Evolutionary conservation across 2,329 filamentous ascomycete genomes (phyloP).

Genomic region (Microdochium trichocladiopsis): DNA sequence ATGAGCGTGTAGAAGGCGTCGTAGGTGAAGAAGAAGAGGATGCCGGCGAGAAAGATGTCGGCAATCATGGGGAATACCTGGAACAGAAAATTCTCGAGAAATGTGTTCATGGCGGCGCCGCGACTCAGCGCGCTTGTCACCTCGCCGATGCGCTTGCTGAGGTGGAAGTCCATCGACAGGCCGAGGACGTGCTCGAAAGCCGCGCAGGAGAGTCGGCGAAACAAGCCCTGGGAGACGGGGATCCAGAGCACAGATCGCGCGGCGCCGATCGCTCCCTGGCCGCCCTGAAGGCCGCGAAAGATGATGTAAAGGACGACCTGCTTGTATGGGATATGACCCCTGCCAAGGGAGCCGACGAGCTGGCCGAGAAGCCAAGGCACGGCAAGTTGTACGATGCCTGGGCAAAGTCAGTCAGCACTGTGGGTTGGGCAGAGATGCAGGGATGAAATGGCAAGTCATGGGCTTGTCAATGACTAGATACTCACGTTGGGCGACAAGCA

Average conservation of each 20-base stretch:
- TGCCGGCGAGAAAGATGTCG: constrained; percentile 40
- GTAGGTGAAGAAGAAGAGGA: constrained; percentile 35
- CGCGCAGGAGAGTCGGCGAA: constrained; percentile 31
- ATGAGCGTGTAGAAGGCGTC: constrained; percentile 42
- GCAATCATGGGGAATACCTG: constrained; percentile 42
- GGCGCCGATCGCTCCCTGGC: constrained; percentile 34
- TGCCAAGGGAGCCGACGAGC: constrained; percentile 30
- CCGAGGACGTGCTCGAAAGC: constrained; percentile 40
- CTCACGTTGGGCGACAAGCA: constrained; percentile 31
- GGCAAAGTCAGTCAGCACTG: neutral
- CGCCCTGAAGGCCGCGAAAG: constrained; percentile 36
- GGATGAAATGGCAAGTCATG: no score
- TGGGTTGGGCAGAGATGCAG: no score
- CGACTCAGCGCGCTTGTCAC: constrained; percentile 41
- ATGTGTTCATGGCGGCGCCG: constrained; percentile 39
- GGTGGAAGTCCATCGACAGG: constrained; percentile 41
- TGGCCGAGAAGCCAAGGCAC: constrained; percentile 33
- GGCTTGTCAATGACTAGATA: neutral
- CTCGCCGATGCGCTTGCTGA: constrained; percentile 43
- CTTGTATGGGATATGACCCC: constrained; percentile 32
- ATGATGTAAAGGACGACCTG: constrained; percentile 34
- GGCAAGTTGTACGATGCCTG: constrained; percentile 28
- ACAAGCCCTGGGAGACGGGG: constrained; percentile 35
- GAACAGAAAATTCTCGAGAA: constrained; percentile 40
- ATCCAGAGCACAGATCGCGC: constrained; percentile 38